Evolutionary conservation across 768 basidiomycete species (phyloP), one percentile per base, ranked within the genome.

Genomic region (Mycena haematopus): DNA sequence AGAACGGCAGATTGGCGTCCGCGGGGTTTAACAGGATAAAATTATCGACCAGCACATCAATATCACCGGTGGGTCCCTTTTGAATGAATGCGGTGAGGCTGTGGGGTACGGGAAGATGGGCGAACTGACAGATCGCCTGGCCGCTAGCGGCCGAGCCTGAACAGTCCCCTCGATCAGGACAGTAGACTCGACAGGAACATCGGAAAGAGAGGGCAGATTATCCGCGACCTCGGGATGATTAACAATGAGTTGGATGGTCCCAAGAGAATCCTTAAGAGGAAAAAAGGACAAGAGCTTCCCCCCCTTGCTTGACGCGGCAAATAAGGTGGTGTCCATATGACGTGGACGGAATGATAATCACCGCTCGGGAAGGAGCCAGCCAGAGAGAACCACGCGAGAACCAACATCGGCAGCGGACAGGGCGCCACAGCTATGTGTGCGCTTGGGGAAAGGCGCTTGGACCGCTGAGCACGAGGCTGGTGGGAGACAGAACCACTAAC

Each of bases 301-400:
- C 58, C 66, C 81, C 75, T 89, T 89, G 33, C 92, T 95, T 78
- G 71, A 71, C 69, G 63, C 72, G 70, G 69, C 68, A 72, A 70
- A 69, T 81, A 68, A 80, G 76, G 67, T 67, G 70, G 65, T 64
- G 63, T 71, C 67, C 63, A 57, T 70, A 61, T 70, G 72, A 76
- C 72, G 73, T 75, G 72, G 72, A 67, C 60, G 47, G 59, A 70
- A 56, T 69, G 73, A 68, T 62, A 78, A 83, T 76, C 76, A 94
- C 93, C 94, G 86, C 77, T 89, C 90, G 58, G 88, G 84, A 68
- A 91, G 86, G 60, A 96, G 78, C 89, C 90, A 93, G 35, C 95
- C 95, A 24, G 89, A 81, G 36, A 98, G 79, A 61, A 90, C 82
- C 63, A 95, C 92, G 62, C 71, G 71, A 19, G 76, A 66, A 66